Base-by-base conservation (phyloP, 371 early-diverging fungal genomes). In the Mortierella sp. region DNA sequence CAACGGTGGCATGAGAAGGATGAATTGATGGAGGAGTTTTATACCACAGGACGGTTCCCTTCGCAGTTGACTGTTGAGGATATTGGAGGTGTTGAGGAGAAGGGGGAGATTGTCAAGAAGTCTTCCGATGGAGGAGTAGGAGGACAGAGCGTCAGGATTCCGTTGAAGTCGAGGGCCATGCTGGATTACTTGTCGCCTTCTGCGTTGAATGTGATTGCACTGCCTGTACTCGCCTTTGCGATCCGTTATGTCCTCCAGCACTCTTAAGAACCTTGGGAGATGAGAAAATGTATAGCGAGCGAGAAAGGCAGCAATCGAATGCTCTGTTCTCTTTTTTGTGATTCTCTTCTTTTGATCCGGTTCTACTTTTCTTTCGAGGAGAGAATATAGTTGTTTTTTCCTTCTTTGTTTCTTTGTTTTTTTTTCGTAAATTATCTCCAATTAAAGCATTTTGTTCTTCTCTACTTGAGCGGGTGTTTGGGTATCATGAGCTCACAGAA, bases 1-100 rank as follows among this genome's bases (percentile, higher is more conserved):
- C 88, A 90, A 19, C 90, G 95, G 73, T 98, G 95, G 93, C 84
- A 88, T 19, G 96, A 97, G 82, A 98, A 98, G 90, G 98, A 98
- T 78, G 84, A 89, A n/a, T 77, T 96, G 77, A 90, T 98, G 95
- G 92, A 90, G 3, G 89, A 91, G 70, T 98, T 96, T 89, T 97
- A 97, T 78, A 87, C 90, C 71, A 89, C 90, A 14, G 96, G 97
- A 24, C 80, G 80, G 58, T 96, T 97, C 78, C 93, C 94, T 34
- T 80, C 88, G 1, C 73, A 86, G 42, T 60, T 86, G 78, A 80
- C 76, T 13, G 31, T 63, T 19, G 87, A 80, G 55, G 77, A 84
- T 13, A 75, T 80, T 70, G 77, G 75, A 21, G 75, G 57, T 10
- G 10, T 31, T 19, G 77, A 57, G 31, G 55, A 54, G 45, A 65